Conservation (phyloP, 345 rosid genomes). For the Syzygium grande region DNA sequence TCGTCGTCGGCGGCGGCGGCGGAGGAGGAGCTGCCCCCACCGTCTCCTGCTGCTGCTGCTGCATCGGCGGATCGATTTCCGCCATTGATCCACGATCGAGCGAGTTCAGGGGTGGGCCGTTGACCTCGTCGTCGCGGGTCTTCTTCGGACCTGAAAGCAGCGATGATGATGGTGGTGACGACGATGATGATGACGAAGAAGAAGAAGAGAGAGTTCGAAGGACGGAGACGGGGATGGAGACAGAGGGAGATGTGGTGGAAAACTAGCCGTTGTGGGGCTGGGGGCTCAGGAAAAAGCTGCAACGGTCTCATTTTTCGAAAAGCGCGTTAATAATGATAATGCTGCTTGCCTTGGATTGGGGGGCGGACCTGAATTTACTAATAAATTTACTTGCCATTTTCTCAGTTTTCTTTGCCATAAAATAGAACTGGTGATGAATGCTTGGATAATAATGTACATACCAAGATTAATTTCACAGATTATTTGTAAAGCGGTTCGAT, state of each 20-base stretch:
- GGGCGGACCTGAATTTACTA: background rate
- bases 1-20: slow-evolving; percentile 31
- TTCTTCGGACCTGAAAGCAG: background rate
- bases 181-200: background rate
- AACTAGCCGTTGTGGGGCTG: slow-evolving; percentile 7
- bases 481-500: background rate
- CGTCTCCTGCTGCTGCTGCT: slow-evolving; percentile 1
- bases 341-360: no score
- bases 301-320: slow-evolving; percentile 4
- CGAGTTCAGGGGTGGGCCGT: background rate
- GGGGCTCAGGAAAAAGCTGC: background rate
- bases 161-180: background rate
- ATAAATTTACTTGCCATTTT: background rate
- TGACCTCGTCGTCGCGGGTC: background rate
- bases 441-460: background rate
- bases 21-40: background rate
- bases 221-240: background rate
- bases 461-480: background rate
- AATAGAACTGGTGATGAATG: background rate
- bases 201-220: background rate
- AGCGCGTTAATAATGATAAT: background rate
- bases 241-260: background rate
- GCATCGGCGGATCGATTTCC: slow-evolving; percentile 2
- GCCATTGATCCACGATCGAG: background rate
- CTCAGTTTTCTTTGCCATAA: background rate